Evolutionary conservation across 1,139 yeast genomes (phyloP).

Genomic region (Debaryomyces sp.): DNA sequence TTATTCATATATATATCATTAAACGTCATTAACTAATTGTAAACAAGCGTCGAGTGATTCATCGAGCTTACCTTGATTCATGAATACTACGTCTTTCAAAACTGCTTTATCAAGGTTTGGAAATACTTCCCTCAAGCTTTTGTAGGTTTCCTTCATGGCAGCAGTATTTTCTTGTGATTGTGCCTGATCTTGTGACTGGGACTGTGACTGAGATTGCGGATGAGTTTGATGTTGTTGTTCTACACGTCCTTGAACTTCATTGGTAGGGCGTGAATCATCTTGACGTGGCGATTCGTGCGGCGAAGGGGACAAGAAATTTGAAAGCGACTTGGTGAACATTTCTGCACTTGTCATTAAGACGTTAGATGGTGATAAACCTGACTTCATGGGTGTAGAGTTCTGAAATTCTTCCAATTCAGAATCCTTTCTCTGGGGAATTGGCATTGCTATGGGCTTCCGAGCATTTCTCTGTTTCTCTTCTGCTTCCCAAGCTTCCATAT

Average conservation of each 20-base stretch:
- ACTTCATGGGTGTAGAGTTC: slow-evolving; percentile 13
- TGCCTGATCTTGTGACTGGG: slow-evolving; percentile 9
- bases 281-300: slow-evolving; percentile 26
- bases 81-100: slow-evolving; percentile 67
- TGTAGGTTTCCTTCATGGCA: slow-evolving; percentile 28
- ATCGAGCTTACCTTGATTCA: slow-evolving; percentile 72
- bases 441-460: slow-evolving; percentile 10
- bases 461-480: slow-evolving; percentile 31
- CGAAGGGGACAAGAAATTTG: slow-evolving; percentile 48
- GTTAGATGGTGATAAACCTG: slow-evolving; percentile 49
- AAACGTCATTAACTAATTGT: slow-evolving; percentile 30
- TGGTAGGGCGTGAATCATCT: slow-evolving; percentile 6
- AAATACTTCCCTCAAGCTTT: slow-evolving; percentile 67
- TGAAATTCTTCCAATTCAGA: slow-evolving; percentile 21
- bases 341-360: slow-evolving; percentile 57
- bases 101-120: slow-evolving; percentile 72
- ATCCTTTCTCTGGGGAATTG: slow-evolving; percentile 11
- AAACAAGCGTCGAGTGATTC: slow-evolving; percentile 71
- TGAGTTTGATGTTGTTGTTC: slow-evolving; percentile 6
- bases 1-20: slow-evolving; percentile 1
- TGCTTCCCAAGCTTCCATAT: slow-evolving; percentile 54
- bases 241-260: neutral
- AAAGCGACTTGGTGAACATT: slow-evolving; percentile 51
- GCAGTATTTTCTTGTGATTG: slow-evolving; percentile 9
- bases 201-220: slow-evolving; percentile 12